Evolutionary conservation across 2,329 filamentous ascomycete species (phyloP).

Genomic region (Paraphoma chrysanthemicola): DNA sequence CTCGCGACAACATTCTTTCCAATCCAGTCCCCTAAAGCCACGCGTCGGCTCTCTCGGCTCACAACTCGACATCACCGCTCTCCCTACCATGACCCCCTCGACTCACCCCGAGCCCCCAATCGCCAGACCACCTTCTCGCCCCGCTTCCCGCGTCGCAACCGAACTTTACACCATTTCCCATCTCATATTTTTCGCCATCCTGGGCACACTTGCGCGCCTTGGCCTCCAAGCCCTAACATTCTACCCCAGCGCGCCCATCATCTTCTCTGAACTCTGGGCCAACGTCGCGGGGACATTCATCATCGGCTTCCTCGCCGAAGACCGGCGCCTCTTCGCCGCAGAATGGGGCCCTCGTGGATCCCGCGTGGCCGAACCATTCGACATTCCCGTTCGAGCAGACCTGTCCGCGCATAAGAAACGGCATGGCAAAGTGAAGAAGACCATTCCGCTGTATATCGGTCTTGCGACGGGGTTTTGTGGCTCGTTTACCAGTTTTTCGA

Average conservation of each 20-base stretch:
- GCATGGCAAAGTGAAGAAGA: slow-evolving; percentile 72
- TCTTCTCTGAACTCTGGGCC: slow-evolving; percentile 81
- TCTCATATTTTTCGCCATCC: slow-evolving; percentile 82
- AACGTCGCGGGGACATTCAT: slow-evolving; percentile 83
- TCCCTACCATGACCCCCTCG: slow-evolving; percentile 28
- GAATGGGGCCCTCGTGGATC: slow-evolving; percentile 62
- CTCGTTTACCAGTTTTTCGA: slow-evolving; percentile 88
- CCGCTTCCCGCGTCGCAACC: slow-evolving; percentile 41
- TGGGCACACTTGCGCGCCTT: slow-evolving; percentile 83
- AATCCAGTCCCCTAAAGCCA: neutral
- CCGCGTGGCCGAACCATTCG: slow-evolving; percentile 27
- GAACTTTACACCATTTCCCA: slow-evolving; percentile 74
- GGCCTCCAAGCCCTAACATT: slow-evolving; percentile 80
- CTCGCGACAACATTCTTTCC: slow-evolving; percentile 15
- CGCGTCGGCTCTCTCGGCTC: slow-evolving; percentile 16
- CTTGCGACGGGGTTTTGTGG: slow-evolving; percentile 88
- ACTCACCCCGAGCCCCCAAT: neutral
- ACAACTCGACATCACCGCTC: slow-evolving; percentile 35
- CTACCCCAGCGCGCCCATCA: slow-evolving; percentile 78
- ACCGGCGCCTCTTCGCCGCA: slow-evolving; percentile 74
- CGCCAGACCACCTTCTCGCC: slow-evolving; percentile 16
- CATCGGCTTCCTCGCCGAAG: slow-evolving; percentile 86
- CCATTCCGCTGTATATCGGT: slow-evolving; percentile 86
- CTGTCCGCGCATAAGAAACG: slow-evolving; percentile 49
- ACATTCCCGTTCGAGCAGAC: slow-evolving; percentile 6